Percentiles rank a stretch among this genome's conserved stretches.
These are phyloP conservation scores for Boletellus ananiceps DNA, from an alignment of 768 basidiomycete genomes.

Conservation along the genomic window DNA sequence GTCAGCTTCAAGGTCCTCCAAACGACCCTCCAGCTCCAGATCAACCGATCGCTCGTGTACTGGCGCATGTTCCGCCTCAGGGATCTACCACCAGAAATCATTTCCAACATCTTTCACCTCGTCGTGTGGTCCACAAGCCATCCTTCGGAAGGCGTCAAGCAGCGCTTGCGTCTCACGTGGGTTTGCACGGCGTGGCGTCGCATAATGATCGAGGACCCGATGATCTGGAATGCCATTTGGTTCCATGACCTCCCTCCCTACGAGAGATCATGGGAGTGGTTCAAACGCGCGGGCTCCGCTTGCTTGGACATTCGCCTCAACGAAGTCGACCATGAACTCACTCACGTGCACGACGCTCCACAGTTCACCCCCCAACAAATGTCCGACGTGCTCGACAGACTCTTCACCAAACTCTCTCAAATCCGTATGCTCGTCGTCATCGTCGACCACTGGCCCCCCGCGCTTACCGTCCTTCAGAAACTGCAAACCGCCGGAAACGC, in stretches of 20 bases:
- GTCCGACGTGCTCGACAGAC: slow-evolving; percentile 42
- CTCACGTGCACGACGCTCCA: slow-evolving; percentile 25
- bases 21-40: slow-evolving; percentile 16
- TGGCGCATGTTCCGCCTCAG: slow-evolving; percentile 52
- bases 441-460: slow-evolving; percentile 52
- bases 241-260: slow-evolving; percentile 51
- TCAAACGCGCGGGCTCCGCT: slow-evolving; percentile 51
- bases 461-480: slow-evolving; percentile 47
- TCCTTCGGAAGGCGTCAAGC: slow-evolving; percentile 31
- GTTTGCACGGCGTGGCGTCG: slow-evolving; percentile 55
- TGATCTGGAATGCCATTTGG: slow-evolving; percentile 64
- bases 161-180: slow-evolving; percentile 52
- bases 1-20: slow-evolving; percentile 12
- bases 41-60: slow-evolving; percentile 23
- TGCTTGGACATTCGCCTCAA: slow-evolving; percentile 61
- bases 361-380: slow-evolving; percentile 42
- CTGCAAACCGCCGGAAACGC: slow-evolving; percentile 36
- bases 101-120: slow-evolving; percentile 58
- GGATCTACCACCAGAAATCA: slow-evolving; percentile 62
- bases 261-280: slow-evolving; percentile 49
- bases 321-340: slow-evolving; percentile 32
- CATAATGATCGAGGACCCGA: slow-evolving; percentile 43
- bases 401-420: slow-evolving; percentile 51
- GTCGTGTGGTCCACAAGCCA: slow-evolving; percentile 49
- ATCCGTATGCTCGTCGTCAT: slow-evolving; percentile 58